Evolutionary conservation across 2,329 filamentous ascomycete species (phyloP), one percentile per base, ranked within the genome.

Genomic region (Cyclaneusma minus): DNA sequence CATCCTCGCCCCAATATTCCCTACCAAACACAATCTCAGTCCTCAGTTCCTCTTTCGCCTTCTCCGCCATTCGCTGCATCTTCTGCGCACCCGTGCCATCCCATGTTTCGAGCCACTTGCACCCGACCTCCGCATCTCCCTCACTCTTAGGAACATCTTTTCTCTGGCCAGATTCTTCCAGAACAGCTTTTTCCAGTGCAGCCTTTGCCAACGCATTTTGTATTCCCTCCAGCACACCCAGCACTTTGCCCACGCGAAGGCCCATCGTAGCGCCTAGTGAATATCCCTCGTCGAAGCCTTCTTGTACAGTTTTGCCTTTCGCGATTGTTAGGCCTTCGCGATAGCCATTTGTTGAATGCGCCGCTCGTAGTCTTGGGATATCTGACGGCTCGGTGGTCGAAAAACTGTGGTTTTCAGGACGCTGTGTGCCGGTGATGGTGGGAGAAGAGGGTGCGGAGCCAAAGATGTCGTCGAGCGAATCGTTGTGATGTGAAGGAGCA

Each of bases 241-340:
- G 49, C 8, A 91, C 54, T 37, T 70, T 71, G 0, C 89, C 89
- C 0, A 73, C 76, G 15, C 64, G 62, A 36, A 79, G 49, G 0
- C 87, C 89, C 16, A 95, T 56, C 27, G 76, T 72, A 1, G 83
- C 85, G 8, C 89, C 89, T 1, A 95, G 60, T 9, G 71, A 62
- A 48, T 84, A 95, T 0, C 87, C 87, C 36, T 87, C 81, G 47
- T 98, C 89, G 45, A 98, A 95, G 0, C 87, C 87, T 9, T 62
- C 62, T 52, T 98, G 89, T 14, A 94, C 69, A 41, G 72, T 77
- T 24, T 62, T 55, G 14, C 68, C 67, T 49, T 95, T 95, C 16
- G 78, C 79, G 3, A 58, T 58, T 0, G 76, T 65, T 28, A 95
- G 67, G 22, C 87, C 89, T 42, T 94, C 85, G 32, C 87, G 76